Conservation (phyloP, 495 filamentous ascomycete species). For the Acidomyces sp. region DNA sequence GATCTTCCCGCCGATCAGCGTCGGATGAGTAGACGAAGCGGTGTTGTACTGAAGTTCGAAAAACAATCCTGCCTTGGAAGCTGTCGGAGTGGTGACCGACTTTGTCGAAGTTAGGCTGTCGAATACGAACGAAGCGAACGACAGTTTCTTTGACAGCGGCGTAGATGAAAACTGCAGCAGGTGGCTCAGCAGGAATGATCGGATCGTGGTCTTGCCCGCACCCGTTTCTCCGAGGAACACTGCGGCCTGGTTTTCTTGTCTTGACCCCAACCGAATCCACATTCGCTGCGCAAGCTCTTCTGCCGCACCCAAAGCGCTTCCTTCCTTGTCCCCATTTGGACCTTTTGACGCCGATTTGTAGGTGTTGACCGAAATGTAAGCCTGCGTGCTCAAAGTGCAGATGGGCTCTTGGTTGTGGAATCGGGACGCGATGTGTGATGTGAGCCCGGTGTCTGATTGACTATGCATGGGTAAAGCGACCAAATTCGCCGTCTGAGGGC, state of each 20-base stretch:
- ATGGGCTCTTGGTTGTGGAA: constrained; percentile 85
- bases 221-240: constrained; percentile 95
- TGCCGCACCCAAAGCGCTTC: constrained; percentile 72
- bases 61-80: constrained; percentile 89
- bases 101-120: constrained; percentile 97
- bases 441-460: constrained; percentile 92
- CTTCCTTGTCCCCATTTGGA: constrained; percentile 75
- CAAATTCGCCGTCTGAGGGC: constrained; percentile 69
- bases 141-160: constrained; percentile 81
- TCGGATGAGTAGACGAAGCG: constrained; percentile 61
- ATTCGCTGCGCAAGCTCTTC: constrained; percentile 80
- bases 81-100: constrained; percentile 83
- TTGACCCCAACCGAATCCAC: constrained; percentile 70
- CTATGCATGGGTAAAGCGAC: constrained; percentile 78
- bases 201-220: constrained; percentile 86
- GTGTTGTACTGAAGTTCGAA: constrained; percentile 95
- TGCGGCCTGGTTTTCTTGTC: constrained; percentile 83
- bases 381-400: constrained; percentile 77
- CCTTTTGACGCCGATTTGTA: constrained; percentile 78
- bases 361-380: constrained; percentile 80
- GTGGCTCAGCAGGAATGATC: constrained; percentile 71
- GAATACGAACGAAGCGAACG: constrained; percentile 85
- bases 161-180: constrained; percentile 80
- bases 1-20: constrained; percentile 83
- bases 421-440: constrained; percentile 86